Evolutionary conservation across 441 rosid genomes (phyloP), one percentile per base, ranked within the genome.

Genomic region (Pelargonium australe): DNA sequence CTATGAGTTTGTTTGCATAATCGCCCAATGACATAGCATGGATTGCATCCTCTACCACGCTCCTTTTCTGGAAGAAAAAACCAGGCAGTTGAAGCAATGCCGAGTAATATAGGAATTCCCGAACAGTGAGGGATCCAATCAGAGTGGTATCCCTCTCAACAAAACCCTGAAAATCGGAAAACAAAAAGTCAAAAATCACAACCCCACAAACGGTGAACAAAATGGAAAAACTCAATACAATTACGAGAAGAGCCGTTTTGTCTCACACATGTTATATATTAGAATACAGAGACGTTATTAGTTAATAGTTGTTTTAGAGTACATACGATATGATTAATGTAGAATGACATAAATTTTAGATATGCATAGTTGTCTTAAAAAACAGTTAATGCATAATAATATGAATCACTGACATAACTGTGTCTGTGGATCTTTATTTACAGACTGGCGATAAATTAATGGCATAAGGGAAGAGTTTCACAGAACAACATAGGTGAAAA

Each of bases 51-150:
- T 92, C 99, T 55, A 95, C 99, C 51, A 90, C 91, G 68, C 80
- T 78, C 82, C 83, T 92, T 83, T 87, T 92, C 87, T 88, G 89
- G 82, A 86, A 89, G 81, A 95, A 87, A 68, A 95, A 92, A 45
- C 98, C 98, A 3, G 96, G 98, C 67, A 95, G 98, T 77, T 95
- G 99, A 81, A 95, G 98, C 69, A 95, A 79, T 7, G 97, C 99
- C 53, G 97, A 90, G 72, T 95, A 95, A 85, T 92, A 90, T 2
- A 95, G 73, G 80, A 82, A 90, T 79, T 95, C 99, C 28, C 91
- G 88, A 63, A 95, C 97, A 12, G 99, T 95, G 41, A 95, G 98
- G 0, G 98, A 92, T 60, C 97, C 96, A 44, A 92, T 90, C 72
- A 95, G 78, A 51, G 84, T 74, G 58, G 91, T 87, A 74, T 95